Evolutionary conservation across 129 eudicot species (phyloP).

Genomic region (Kitagawia praeruptora): DNA sequence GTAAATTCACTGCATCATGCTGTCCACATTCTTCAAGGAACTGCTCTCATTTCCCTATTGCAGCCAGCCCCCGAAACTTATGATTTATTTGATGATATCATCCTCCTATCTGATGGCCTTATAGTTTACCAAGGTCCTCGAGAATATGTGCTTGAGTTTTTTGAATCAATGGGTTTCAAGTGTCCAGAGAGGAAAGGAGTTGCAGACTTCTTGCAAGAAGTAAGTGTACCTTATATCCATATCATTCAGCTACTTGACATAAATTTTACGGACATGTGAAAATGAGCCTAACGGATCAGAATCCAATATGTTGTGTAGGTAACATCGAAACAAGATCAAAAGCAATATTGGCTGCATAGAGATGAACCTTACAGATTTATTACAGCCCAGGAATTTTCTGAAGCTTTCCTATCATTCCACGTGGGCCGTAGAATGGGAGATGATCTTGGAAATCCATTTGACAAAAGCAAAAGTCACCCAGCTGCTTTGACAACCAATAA

Average conservation of each 20-base stretch:
- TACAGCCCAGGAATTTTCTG: slow-evolving; percentile 52
- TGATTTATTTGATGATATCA: slow-evolving; percentile 62
- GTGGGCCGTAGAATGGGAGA: slow-evolving; percentile 39
- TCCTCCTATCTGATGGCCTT: slow-evolving; percentile 64
- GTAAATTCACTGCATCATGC: slow-evolving; percentile 54
- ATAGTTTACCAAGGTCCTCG: slow-evolving; percentile 78
- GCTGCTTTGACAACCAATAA: slow-evolving; percentile 64
- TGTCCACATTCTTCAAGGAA: slow-evolving; percentile 72
- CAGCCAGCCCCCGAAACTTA: slow-evolving; percentile 96
- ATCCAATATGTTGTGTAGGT: slow-evolving; percentile 25
- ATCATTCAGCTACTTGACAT: not conserved
- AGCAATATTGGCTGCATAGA: slow-evolving; percentile 58
- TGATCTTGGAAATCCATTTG: slow-evolving; percentile 52
- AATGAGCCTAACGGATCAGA: not conserved
- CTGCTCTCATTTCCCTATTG: slow-evolving; percentile 67
- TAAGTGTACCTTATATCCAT: slow-evolving; percentile 5
- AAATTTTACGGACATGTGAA: not conserved
- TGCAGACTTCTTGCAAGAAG: slow-evolving; percentile 85
- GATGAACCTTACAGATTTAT: slow-evolving; percentile 61
- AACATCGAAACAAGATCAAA: slow-evolving; percentile 81
- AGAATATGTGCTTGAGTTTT: slow-evolving; percentile 65
- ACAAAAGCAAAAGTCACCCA: slow-evolving; percentile 72
- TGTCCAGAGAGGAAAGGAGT: slow-evolving; percentile 83
- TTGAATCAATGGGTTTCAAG: slow-evolving; percentile 62
- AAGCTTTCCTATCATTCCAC: slow-evolving; percentile 64